Base-by-base conservation (phyloP, 1,139 yeast species). In the Scheffersomyces quercinus region DNA sequence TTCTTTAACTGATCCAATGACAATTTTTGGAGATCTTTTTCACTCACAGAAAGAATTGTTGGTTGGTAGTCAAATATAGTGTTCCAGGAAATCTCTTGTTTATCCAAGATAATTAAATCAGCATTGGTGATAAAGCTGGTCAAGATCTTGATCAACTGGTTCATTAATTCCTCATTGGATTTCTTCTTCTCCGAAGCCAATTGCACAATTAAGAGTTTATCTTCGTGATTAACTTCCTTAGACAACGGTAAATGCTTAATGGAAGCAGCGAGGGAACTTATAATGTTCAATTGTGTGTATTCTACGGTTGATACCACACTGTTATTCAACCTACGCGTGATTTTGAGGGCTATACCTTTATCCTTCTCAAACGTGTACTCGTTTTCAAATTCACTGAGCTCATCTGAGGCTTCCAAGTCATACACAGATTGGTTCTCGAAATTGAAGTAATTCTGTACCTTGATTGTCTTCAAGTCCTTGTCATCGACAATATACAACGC, bases 181-280 rank as follows among this genome's bases (percentile, higher is more conserved):
- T 46, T 31, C 2, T 50, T 40, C 2, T 46, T 37, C 9, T 45
- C 41, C 7, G 26, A 20, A 5, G 43, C 36, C 16, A 56, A 45
- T 32, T 62, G 64, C 1, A 72, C 65, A 15, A 83, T 59, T 7
- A 79, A 53, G 14, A 84, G 38, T 3, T 51, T 59, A 51, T 85
- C 90, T 0, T 59, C 50, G 0, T 55, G 42, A 2, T 52, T 53
- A 50, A 83, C 60, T 16, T 65, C 67, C 39, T 77, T 73, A 0
- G 65, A 65, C 5, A 65, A 44, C 0, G 91, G 88, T 28, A 84
- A 64, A 16, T 81, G 81, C 58, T 79, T 81, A 37, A 85, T 65
- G 37, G 81, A 76, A 0, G 88, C 73, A 0, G 90, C 85, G 12
- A 84, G 66, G 1, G 84, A 71, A 48, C 88, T 79, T 11, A 84